Percentiles rank a stretch among this genome's conserved stretches.
phyloP scores from a whole-genome alignment of 2,329 filamentous ascomycete species.

The Emmonsiellopsis sp. region DNA sequence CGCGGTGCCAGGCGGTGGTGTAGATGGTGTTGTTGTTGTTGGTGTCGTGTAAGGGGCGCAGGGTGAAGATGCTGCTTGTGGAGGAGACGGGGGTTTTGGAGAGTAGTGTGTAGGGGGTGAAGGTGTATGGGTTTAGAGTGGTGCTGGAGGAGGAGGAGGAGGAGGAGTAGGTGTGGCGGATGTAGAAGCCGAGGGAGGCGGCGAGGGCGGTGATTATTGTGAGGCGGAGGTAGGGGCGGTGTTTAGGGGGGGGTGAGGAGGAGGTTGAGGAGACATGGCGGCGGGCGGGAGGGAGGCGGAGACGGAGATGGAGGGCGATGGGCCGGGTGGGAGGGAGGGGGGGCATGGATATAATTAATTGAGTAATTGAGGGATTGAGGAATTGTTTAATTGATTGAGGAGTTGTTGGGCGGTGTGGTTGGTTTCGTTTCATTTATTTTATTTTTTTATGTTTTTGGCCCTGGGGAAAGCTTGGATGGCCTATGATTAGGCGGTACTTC shows the following conservation, averaged over 20 bases:
- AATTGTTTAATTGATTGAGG: neutral
- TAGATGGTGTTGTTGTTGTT: constrained; percentile 28
- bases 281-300: constrained; percentile 1
- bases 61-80: constrained; percentile 38
- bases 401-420: neutral
- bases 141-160: constrained; percentile 17
- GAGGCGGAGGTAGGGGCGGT: constrained; percentile 25
- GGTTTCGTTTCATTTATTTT: neutral
- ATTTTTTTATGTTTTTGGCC: neutral
- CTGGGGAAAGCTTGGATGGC: neutral
- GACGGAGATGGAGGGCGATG: neutral
- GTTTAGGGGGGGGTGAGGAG: constrained; percentile 14
- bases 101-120: constrained; percentile 33
- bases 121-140: constrained; percentile 27
- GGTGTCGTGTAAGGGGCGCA: constrained; percentile 26
- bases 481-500: neutral
- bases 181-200: constrained; percentile 20
- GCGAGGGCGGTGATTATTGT: constrained; percentile 26
- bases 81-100: constrained; percentile 36
- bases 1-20: constrained; percentile 46
- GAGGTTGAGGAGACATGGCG: constrained; percentile 17
- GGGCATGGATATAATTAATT: neutral
- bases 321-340: neutral
- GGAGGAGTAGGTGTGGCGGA: no score
- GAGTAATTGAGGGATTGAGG: neutral